Evolutionary conservation across 2,329 filamentous ascomycete genomes (phyloP).

Genomic region (Coniochaeta prunicola): DNA sequence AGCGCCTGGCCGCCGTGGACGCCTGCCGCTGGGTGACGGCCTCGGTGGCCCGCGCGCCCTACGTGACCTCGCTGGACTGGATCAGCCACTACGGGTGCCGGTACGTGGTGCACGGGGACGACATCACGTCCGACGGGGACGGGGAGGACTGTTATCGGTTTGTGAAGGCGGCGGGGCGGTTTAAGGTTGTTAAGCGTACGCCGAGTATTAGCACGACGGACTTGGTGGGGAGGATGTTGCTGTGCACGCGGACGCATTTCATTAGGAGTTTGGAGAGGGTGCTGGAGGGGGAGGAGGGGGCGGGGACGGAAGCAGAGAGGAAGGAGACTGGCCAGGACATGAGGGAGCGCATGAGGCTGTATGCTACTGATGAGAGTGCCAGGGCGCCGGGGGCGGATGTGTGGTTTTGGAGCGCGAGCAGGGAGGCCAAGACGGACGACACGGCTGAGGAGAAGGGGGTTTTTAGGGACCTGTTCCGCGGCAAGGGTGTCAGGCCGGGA

Average conservation of each 20-base stretch:
- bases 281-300: slow-evolving; percentile 65
- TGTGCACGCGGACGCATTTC: slow-evolving; percentile 92
- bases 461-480: slow-evolving; percentile 63
- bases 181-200: slow-evolving; percentile 94
- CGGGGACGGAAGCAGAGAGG: slow-evolving; percentile 60
- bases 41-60: slow-evolving; percentile 79
- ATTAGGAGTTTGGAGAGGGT: slow-evolving; percentile 69
- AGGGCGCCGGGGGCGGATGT: slow-evolving; percentile 73
- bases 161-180: slow-evolving; percentile 87
- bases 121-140: slow-evolving; percentile 89
- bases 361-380: slow-evolving; percentile 81
- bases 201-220: slow-evolving; percentile 97
- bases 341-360: slow-evolving; percentile 70
- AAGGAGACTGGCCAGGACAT: slow-evolving; percentile 59
- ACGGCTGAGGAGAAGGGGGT: slow-evolving; percentile 53
- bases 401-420: slow-evolving; percentile 65
- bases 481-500: slow-evolving; percentile 63
- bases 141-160: slow-evolving; percentile 97
- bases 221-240: slow-evolving; percentile 93
- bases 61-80: slow-evolving; percentile 90
- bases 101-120: slow-evolving; percentile 94
- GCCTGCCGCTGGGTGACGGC: slow-evolving; percentile 92
- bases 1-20: slow-evolving; percentile 87
- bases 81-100: slow-evolving; percentile 92
- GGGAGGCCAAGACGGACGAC: slow-evolving; percentile 34